phyloP scores from a whole-genome alignment of 176 grass and related monocot species.

The Coix lacrymajobi region DNA sequence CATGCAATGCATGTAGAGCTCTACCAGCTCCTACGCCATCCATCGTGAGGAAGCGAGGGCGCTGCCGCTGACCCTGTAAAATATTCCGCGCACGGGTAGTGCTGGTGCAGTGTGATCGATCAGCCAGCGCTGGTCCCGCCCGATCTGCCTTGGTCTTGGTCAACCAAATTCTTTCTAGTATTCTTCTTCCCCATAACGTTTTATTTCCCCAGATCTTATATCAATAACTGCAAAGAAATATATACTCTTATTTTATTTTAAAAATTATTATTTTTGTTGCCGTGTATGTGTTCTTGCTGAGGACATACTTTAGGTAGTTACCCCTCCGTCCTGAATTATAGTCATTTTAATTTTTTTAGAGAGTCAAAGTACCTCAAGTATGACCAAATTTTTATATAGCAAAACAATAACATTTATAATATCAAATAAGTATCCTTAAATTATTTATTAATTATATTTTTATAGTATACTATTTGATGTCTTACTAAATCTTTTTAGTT shows the following conservation, averaged over 20 bases:
- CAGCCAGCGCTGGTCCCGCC: not conserved
- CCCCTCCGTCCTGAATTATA: no score
- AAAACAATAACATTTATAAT: no score
- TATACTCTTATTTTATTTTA: not conserved
- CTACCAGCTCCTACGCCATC: slow-evolving; percentile 26
- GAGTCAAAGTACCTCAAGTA: no score
- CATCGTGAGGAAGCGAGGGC: not conserved
- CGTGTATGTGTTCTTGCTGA: no score
- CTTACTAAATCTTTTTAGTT: no score
- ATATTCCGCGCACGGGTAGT: slow-evolving; percentile 21
- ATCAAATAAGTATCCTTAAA: no score
- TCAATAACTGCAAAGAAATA: not conserved
- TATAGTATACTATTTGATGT: no score
- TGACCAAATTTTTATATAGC: no score
- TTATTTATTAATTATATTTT: no score
- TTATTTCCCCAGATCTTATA: not conserved
- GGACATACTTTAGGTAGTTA: no score
- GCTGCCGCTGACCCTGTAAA: slow-evolving; percentile 20
- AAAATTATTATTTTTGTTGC: no score
- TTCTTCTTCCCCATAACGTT: not conserved
- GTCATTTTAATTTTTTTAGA: no score
- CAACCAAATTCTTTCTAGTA: slow-evolving; percentile 18
- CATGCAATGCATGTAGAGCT: slow-evolving; percentile 22
- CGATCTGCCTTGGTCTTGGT: slow-evolving; percentile 35
- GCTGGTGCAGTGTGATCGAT: not conserved